Evolutionary conservation across 2,329 filamentous ascomycete species (phyloP), one percentile per base, ranked within the genome.

Genomic region (Aspergillus ibericus): DNA sequence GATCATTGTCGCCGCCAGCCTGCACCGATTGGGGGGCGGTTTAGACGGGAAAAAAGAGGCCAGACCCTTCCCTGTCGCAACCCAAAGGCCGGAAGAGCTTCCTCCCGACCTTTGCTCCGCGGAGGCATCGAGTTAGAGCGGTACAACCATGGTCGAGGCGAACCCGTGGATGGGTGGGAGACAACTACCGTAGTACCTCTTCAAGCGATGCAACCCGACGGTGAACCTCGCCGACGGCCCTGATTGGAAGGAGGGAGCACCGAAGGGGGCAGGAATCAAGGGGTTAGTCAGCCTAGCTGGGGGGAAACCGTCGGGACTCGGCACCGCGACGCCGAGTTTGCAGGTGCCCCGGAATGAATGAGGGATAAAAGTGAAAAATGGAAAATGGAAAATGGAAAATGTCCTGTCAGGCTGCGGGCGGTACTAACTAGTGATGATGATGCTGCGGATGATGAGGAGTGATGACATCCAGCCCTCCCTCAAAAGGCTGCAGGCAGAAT

Each of bases 211-310:
- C 44, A 48, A 48, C 44, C 44, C 44, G 44, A 48, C n/a, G 15
- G 44, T 16, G 44, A 48, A 18, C 44, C 44, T 29, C 44, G 5
- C 22, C 25, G 9, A n/a, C 16, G 22, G 25, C n/a, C 25, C 7
- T 48, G 44, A 48, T 48, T 48, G 44, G 42, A 47, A 47, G 42
- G 25, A 27, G 44, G 10, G 15, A 4, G n/a, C 22, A 12, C 25
- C 25, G n/a, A 29, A 29, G 25, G 22, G 22, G 44, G 25, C 22
- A 25, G 44, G 25, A 29, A 48, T n/a, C 44, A 48, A 48, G 44
- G 25, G 47, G 46, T 56, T 56, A 56, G 54, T 51, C 47, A 50
- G 29, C 34, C 53, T 38, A 27, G 29, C 53, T 36, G 46, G 32
- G 34, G 12, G 38, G 40, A 20, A 18, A 38, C 15, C 48, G 22